Evolutionary conservation across 2,329 filamentous ascomycete species (phyloP).

Genomic region (Penicillium olsonii): DNA sequence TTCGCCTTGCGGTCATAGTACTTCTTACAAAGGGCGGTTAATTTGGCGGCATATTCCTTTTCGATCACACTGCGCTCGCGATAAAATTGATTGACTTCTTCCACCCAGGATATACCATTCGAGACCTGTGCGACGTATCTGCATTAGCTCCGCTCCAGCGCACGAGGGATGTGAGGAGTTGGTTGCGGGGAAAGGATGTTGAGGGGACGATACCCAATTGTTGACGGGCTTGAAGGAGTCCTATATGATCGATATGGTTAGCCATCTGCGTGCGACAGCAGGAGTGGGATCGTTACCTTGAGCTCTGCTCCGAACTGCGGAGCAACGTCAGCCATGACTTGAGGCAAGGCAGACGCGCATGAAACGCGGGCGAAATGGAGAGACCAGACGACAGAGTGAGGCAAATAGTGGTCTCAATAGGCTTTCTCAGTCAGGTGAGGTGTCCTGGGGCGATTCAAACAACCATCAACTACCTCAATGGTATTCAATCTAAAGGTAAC

Average conservation of each 20-base stretch:
- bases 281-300: constrained; percentile 63
- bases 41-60: constrained; percentile 91
- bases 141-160: constrained; percentile 20
- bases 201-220: constrained; percentile 65
- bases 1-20: constrained; percentile 97
- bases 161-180: constrained; percentile 11
- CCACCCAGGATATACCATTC: constrained; percentile 89
- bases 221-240: constrained; percentile 97
- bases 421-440: background rate
- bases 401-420: background rate
- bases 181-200: constrained; percentile 18
- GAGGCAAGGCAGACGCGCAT: constrained; percentile 28
- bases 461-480: background rate
- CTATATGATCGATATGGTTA: constrained; percentile 49
- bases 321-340: constrained; percentile 73
- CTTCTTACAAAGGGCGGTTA: constrained; percentile 85
- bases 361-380: constrained; percentile 10
- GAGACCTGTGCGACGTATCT: constrained; percentile 56
- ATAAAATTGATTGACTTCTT: constrained; percentile 97
- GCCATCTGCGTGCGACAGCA: constrained; percentile 14
- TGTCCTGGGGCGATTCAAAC: background rate
- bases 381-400: background rate
- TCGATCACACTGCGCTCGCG: constrained; percentile 91
- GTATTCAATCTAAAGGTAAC: constrained; percentile 1
- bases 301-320: constrained; percentile 91